Evolutionary conservation across 2,329 filamentous ascomycete genomes (phyloP).

Genomic region (Pleoardoris graminearum): DNA sequence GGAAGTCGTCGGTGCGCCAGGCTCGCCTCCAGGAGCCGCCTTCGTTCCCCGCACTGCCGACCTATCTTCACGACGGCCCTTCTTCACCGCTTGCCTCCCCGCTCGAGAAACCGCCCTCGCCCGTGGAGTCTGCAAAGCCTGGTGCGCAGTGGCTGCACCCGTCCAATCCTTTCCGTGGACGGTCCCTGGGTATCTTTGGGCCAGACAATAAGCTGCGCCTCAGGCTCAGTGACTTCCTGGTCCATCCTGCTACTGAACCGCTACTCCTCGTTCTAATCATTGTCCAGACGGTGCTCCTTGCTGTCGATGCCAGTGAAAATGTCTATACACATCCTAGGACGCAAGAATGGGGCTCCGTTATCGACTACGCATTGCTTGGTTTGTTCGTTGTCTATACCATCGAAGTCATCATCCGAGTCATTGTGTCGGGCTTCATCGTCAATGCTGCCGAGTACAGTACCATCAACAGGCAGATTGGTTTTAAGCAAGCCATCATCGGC

Average conservation of each 20-base stretch:
- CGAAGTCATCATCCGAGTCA: slow-evolving; percentile 78
- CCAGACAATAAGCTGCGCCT: slow-evolving; percentile 75
- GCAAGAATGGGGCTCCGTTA: slow-evolving; percentile 66
- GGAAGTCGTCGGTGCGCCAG: slow-evolving; percentile 62
- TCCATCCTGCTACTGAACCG: slow-evolving; percentile 85
- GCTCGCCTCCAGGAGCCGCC: slow-evolving; percentile 58
- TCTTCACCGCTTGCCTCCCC: slow-evolving; percentile 34
- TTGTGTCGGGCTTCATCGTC: slow-evolving; percentile 90
- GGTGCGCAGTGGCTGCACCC: slow-evolving; percentile 50
- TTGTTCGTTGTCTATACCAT: slow-evolving; percentile 90
- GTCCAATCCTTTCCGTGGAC: slow-evolving; percentile 81
- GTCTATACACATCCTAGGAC: slow-evolving; percentile 67
- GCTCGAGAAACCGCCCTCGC: slow-evolving; percentile 46
- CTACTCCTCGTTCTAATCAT: slow-evolving; percentile 85
- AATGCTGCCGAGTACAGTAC: slow-evolving; percentile 93
- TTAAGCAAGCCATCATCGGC: slow-evolving; percentile 72
- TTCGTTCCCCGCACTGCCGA: slow-evolving; percentile 56
- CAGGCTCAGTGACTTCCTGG: slow-evolving; percentile 78
- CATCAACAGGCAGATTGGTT: slow-evolving; percentile 74
- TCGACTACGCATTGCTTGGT: slow-evolving; percentile 79
- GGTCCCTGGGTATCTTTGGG: slow-evolving; percentile 81
- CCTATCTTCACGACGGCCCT: slow-evolving; percentile 51
- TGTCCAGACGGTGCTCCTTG: slow-evolving; percentile 83
- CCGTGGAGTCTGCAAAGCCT: slow-evolving; percentile 23
- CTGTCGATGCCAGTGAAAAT: slow-evolving; percentile 75